These are phyloP conservation scores for Aspergillus sp. DNA, from an alignment of 2,329 filamentous ascomycete species.

Conservation along the genomic window DNA sequence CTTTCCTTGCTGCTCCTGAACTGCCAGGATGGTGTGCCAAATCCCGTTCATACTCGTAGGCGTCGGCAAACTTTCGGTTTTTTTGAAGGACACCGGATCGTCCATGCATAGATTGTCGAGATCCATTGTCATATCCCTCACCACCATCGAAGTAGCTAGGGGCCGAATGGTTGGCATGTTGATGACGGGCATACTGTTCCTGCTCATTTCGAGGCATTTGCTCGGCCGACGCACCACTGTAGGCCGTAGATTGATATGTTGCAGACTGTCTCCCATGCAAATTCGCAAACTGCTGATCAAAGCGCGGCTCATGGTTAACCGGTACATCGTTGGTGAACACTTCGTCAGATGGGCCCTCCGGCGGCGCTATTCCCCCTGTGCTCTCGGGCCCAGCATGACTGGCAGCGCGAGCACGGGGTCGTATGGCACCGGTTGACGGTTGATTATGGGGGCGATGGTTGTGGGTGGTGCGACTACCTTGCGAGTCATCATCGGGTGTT, in stretches of 20 bases:
- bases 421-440: constrained; percentile 29
- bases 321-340: constrained; percentile 17
- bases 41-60: constrained; percentile 64
- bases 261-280: constrained; percentile 28
- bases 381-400: constrained; percentile 25
- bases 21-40: constrained; percentile 65
- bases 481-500: constrained; percentile 37
- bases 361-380: constrained; percentile 16
- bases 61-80: constrained; percentile 74
- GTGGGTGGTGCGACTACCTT: constrained; percentile 30
- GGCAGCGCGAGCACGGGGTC: constrained; percentile 20
- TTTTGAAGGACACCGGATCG: constrained; percentile 64
- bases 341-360: constrained; percentile 23
- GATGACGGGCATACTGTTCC: constrained; percentile 23
- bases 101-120: constrained; percentile 37
- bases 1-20: constrained; percentile 76
- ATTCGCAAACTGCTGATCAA: constrained; percentile 35
- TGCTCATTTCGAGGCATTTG: constrained; percentile 24
- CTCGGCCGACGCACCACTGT: constrained; percentile 22
- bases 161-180: constrained; percentile 26
- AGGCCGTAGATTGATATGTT: constrained; percentile 19
- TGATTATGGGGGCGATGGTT: constrained; percentile 19
- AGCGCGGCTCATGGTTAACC: constrained; percentile 34
- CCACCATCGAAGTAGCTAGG: constrained; percentile 44
- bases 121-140: constrained; percentile 32